Percentiles rank a stretch among this genome's conserved stretches.
Evolutionary conservation across 2,329 filamentous ascomycete species (phyloP).

Genomic region (Truncatella angustata): DNA sequence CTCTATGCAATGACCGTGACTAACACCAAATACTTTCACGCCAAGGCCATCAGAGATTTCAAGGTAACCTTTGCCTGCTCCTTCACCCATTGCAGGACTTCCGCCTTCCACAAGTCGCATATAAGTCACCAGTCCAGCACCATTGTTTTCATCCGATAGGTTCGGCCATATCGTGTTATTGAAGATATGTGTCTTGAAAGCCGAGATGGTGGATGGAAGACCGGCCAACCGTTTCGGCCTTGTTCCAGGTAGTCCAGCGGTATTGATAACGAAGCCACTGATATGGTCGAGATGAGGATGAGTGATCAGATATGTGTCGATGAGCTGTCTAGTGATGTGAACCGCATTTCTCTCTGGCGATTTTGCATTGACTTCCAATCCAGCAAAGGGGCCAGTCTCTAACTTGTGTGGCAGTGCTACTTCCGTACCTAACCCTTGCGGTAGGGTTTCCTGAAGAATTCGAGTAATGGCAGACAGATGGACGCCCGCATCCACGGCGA

Average conservation of each 20-base stretch:
- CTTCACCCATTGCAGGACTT: constrained; percentile 78
- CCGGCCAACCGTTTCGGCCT: constrained; percentile 84
- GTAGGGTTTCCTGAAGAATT: constrained; percentile 63
- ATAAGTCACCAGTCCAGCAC: constrained; percentile 88
- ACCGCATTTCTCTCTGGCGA: constrained; percentile 75
- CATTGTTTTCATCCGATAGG: constrained; percentile 91
- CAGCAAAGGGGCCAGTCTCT: constrained; percentile 73
- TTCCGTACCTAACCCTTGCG: constrained; percentile 32
- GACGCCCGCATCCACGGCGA: constrained; percentile 93
- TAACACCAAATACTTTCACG: constrained; percentile 84
- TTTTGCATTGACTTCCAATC: constrained; percentile 66
- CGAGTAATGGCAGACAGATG: constrained; percentile 82
- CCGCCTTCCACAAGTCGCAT: constrained; percentile 86
- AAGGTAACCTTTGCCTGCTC: constrained; percentile 78
- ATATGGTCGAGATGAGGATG: constrained; percentile 98
- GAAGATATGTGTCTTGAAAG: constrained; percentile 92
- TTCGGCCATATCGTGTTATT: constrained; percentile 99
- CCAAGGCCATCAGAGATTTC: constrained; percentile 85
- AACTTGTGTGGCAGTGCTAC: constrained; percentile 52
- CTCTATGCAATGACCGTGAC: constrained; percentile 86
- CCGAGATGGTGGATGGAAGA: constrained; percentile 83
- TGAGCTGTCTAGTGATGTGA: constrained; percentile 72
- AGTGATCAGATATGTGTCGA: constrained; percentile 89
- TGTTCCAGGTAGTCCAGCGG: constrained; percentile 76
- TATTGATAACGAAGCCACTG: constrained; percentile 88